Percentiles rank a stretch among this genome's conserved stretches.
phyloP scores from a whole-genome alignment of 805 yeast genomes.

The Kuraishia hungarica region DNA sequence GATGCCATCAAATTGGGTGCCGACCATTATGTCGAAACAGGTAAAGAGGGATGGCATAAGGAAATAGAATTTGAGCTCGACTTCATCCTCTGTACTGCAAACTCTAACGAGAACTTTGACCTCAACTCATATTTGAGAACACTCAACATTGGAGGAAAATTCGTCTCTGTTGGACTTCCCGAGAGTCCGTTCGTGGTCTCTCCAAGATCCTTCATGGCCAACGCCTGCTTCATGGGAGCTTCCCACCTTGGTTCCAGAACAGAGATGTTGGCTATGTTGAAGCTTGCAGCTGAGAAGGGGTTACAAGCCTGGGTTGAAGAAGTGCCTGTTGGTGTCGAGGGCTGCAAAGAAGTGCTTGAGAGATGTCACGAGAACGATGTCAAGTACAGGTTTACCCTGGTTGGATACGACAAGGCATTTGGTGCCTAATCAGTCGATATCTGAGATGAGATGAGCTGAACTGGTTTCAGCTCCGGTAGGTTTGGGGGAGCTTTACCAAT shows the following conservation, averaged over 20 bases:
- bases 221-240: conserved; percentile 45
- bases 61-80: conserved; percentile 30
- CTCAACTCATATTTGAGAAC: conserved; percentile 36
- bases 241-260: conserved; percentile 53
- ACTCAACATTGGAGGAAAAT: conserved; percentile 49
- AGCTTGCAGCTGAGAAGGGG: conserved; percentile 51
- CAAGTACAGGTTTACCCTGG: conserved; percentile 55
- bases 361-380: conserved; percentile 48
- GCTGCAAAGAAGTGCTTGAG: conserved; percentile 46
- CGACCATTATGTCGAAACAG: conserved; percentile 44
- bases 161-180: conserved; percentile 65
- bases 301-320: conserved; percentile 59
- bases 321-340: conserved; percentile 42
- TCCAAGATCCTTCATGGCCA: conserved; percentile 32
- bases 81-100: conserved; percentile 44
- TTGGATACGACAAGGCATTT: conserved; percentile 43
- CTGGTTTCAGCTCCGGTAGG: not conserved
- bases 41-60: conserved; percentile 24
- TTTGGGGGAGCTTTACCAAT: too few relatives aligned
- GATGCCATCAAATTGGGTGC: conserved; percentile 50
- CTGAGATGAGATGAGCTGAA: too few relatives aligned
- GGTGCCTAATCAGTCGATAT: not conserved
- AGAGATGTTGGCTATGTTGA: conserved; percentile 60
- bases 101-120: conserved; percentile 40
- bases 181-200: conserved; percentile 32